phyloP scores from a whole-genome alignment of 768 basidiomycete genomes.

The Tylopilus sp. region DNA sequence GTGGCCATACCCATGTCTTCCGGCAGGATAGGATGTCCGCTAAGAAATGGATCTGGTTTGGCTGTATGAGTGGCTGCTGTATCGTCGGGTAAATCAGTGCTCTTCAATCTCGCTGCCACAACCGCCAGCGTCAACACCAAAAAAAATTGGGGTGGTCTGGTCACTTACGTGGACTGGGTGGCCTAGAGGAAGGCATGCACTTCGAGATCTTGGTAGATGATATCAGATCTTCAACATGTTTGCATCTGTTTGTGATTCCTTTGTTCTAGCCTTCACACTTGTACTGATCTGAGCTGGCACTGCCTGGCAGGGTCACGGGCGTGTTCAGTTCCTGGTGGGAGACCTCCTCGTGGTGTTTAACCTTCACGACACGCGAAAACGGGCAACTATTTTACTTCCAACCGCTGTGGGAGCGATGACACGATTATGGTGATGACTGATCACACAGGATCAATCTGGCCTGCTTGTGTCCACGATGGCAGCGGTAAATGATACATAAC shows the following conservation, averaged over 20 bases:
- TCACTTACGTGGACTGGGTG: slow-evolving; percentile 27
- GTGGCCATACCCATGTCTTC: slow-evolving; percentile 28
- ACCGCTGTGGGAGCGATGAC: background rate
- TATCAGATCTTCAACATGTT: background rate
- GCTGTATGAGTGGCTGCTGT: background rate
- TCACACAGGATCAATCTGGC: too few species aligned
- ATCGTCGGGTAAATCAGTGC: slow-evolving; percentile 23
- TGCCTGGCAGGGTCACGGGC: too few species aligned
- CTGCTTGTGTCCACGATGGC: too few species aligned
- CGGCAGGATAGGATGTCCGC: slow-evolving; percentile 27
- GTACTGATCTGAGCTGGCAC: too few species aligned
- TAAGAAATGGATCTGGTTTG: slow-evolving; percentile 20
- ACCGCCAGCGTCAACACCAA: background rate
- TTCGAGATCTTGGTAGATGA: background rate
- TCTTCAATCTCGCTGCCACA: slow-evolving; percentile 25
- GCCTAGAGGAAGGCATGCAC: slow-evolving; percentile 18
- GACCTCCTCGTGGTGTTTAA: too few species aligned
- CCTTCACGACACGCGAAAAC: too few species aligned
- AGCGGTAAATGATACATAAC: background rate
- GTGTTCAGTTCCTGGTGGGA: background rate
- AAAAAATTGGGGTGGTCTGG: background rate
- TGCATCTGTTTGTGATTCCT: background rate
- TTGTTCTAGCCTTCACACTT: too few species aligned
- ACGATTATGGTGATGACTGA: background rate
- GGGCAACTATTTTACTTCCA: too few species aligned